Conservation (phyloP, 2,329 filamentous ascomycete species). For the Diaporthe vaccinii region DNA sequence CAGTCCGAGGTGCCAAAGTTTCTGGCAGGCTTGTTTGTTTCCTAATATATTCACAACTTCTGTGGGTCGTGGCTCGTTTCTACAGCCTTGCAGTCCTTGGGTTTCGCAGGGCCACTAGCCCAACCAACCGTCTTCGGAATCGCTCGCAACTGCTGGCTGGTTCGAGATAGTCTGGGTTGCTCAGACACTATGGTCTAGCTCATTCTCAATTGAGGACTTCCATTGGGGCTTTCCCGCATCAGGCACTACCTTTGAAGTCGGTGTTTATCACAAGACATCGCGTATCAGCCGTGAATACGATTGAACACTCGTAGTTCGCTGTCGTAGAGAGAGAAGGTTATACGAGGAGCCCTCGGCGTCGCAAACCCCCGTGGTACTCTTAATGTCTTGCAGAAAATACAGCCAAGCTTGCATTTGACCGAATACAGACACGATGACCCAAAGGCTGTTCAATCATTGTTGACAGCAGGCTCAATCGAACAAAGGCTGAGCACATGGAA, state of each 20-base stretch:
- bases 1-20: not conserved
- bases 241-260: not conserved
- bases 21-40: slow-evolving; percentile 4
- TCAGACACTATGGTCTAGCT: not conserved
- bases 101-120: not conserved
- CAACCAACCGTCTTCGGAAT: not conserved
- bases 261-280: not conserved
- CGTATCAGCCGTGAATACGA: not conserved
- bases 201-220: not conserved
- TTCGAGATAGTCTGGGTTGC: not conserved
- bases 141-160: slow-evolving; percentile 1
- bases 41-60: not conserved
- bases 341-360: not conserved
- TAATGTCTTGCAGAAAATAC: not conserved
- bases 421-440: not conserved
- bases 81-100: not conserved
- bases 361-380: not conserved
- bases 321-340: not conserved
- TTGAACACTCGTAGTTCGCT: not conserved
- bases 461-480: not conserved
- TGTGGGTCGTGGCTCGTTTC: not conserved
- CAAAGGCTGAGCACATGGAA: not conserved
- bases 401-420: not conserved
- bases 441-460: not conserved
- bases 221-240: not conserved